These are phyloP conservation scores for Penicillium cinerascens DNA, from an alignment of 495 filamentous ascomycete species.

Conservation along the genomic window DNA sequence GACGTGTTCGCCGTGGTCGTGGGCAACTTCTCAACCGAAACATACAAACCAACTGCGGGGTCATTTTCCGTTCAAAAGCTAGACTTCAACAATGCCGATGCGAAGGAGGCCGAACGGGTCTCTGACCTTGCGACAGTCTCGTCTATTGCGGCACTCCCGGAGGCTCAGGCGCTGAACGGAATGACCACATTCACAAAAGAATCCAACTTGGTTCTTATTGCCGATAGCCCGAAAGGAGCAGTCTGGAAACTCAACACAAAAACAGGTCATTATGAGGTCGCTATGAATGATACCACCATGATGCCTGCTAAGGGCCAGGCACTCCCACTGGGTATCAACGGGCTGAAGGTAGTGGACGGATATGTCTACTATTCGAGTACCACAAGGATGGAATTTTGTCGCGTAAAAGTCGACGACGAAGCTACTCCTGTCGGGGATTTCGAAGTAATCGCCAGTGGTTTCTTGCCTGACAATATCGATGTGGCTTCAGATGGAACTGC, in stretches of 20 bases:
- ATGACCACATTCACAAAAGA: constrained; percentile 26
- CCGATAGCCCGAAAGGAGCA: constrained; percentile 35
- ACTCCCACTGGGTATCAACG: constrained; percentile 39
- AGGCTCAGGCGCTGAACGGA: constrained; percentile 40
- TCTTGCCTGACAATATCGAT: constrained; percentile 32
- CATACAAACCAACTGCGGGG: constrained; percentile 24
- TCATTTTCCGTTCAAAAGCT: constrained; percentile 40
- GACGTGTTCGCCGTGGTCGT: constrained; percentile 43
- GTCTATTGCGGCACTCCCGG: constrained; percentile 33
- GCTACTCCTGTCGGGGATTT: constrained; percentile 23
- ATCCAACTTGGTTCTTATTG: constrained; percentile 30
- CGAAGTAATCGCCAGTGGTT: constrained; percentile 28
- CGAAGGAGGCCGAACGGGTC: neutral
- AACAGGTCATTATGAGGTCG: constrained; percentile 29
- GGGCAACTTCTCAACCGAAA: constrained; percentile 33
- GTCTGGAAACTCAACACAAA: constrained; percentile 33
- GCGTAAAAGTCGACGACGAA: constrained; percentile 28
- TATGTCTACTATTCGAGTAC: constrained; percentile 42
- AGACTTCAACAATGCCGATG: constrained; percentile 19
- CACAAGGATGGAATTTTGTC: constrained; percentile 28
- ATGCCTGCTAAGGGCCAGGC: constrained; percentile 16
- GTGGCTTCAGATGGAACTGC: constrained; percentile 33
- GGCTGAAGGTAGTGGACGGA: constrained; percentile 23
- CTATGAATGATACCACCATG: constrained; percentile 27
- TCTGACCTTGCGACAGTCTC: constrained; percentile 4